Base-by-base conservation (phyloP, 805 yeast species). In the Tetrapisispora pingtungensis region DNA sequence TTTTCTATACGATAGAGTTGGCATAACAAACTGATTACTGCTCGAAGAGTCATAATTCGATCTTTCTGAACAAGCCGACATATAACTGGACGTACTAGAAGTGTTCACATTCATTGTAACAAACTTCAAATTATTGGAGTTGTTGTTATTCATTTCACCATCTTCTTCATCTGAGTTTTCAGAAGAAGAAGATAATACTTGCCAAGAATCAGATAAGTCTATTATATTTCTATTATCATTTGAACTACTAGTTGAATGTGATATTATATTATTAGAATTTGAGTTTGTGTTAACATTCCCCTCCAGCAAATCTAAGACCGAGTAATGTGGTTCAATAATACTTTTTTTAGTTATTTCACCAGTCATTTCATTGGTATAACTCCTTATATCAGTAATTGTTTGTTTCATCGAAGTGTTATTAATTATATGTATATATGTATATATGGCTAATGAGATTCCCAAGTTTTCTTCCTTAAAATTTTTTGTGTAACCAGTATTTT, bases 161-260 rank as follows among this genome's bases (percentile, higher is more conserved):
- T 47, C 45, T 32, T 58, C 65, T 38, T 59, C 65, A 27, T 59
- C 64, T n/a, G 65, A 58, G 10, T 61, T 59, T 37, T 59, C 64
- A 33, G 61, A 56, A 1, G 59, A 56, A 1, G 62, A 59, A 19
- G 55, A 46, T 14, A 61, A 54, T 7, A 57, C 50, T 22, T 59
- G 61, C 66, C 65, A 61, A 3, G 65, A 61, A 17, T 55, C 58
- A 6, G 60, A 53, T 18, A 59, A 47, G 33, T 53, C 51, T n/a
- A 45, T 37, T 6, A 36, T 42, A n/a, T 41, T 43, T 19, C 19
- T 35, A n/a, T 15, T 31, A 28, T 35, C 22, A 30, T 33, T 18
- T 19, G 24, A 13, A 10, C 15, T 39, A n/a, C 15, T 30, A 8
- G 27, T n/a, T 31, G 35, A 13, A 7, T 20, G 7, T 7, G 36